Base-by-base conservation (phyloP, 2,329 filamentous ascomycete genomes). In the Alternaria angustiovoidea region DNA sequence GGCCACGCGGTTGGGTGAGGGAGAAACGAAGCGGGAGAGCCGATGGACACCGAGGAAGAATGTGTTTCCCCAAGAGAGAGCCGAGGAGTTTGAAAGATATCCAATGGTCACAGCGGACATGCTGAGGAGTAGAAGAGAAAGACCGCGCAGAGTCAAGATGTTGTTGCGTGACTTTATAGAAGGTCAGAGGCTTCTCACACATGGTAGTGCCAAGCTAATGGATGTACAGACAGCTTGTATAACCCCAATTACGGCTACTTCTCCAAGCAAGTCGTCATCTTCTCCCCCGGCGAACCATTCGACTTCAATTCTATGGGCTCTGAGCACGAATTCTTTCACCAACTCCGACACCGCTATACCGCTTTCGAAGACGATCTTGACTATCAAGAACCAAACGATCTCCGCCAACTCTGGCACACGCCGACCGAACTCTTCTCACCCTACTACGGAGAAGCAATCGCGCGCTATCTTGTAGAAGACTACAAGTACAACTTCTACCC, bases 121-220 rank as follows among this genome's bases (percentile, higher is more conserved):
- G 63, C 82, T 99, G 67, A 89, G 90, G 68, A 83, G 80, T 67
- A 86, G 91, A 54, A 89, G 83, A 54, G 90, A 96, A 75, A 85
- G 95, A 73, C 95, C 95, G 44, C 87, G 87, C 74, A 87, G 91
- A 78, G 94, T 97, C 68, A 97, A 97, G 86, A 99, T 99, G 95
- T 82, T 97, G 74, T 91, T 96, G 76, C 87, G 96, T 67, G 96
- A 99, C 84, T 99, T 99, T 75, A 95, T 99, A 75, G 95, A 99
- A 79, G 94, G 91, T 93, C 75, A 67, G 58, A 28, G 24, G 47
- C 18, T n/a, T 14, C 28, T 34, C 12, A 28, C 14, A 4, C 5
- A 22, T 20, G 18, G 32, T 41, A 5, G 5, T 41, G 11, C 8
- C 14, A 20, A 47, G n/a, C 53, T 60, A n/a, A 60, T 12, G 2